phyloP scores from a whole-genome alignment of 352 stramenopile species.

The Phytophthora cactorum region DNA sequence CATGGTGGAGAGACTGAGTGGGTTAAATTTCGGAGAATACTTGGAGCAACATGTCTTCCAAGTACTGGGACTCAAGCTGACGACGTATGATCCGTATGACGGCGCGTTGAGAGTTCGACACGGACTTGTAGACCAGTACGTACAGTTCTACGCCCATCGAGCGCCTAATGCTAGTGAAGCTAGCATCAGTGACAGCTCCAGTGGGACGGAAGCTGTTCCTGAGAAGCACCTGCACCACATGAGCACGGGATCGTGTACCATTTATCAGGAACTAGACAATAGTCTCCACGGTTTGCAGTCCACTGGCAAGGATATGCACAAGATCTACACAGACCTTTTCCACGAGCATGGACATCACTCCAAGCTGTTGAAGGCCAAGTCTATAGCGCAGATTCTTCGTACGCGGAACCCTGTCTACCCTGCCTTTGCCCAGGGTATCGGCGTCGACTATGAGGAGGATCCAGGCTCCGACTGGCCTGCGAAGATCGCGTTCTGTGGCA shows the following conservation, averaged over 20 bases:
- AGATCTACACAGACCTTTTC: slow-evolving; percentile 69
- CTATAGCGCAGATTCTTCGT: slow-evolving; percentile 52
- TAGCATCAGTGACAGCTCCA: slow-evolving; percentile 14
- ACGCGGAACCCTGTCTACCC: slow-evolving; percentile 45
- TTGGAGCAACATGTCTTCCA: slow-evolving; percentile 48
- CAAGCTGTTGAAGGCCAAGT: slow-evolving; percentile 48
- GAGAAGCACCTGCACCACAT: slow-evolving; percentile 38
- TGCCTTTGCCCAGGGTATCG: slow-evolving; percentile 52
- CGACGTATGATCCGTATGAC: slow-evolving; percentile 57
- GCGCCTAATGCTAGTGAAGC: slow-evolving; percentile 10
- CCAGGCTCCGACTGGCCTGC: slow-evolving; percentile 37
- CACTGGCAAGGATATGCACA: slow-evolving; percentile 65
- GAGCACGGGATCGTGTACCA: slow-evolving; percentile 56
- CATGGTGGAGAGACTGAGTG: slow-evolving; percentile 70
- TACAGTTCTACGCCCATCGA: slow-evolving; percentile 51
- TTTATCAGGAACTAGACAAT: slow-evolving; percentile 45
- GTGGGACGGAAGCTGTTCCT: slow-evolving; percentile 8
- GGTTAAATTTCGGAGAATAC: slow-evolving; percentile 43
- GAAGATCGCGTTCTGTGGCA: slow-evolving; percentile 56
- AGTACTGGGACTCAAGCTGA: slow-evolving; percentile 42
- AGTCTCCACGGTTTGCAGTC: slow-evolving; percentile 53
- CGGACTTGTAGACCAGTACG: slow-evolving; percentile 58
- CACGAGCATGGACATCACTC: slow-evolving; percentile 43
- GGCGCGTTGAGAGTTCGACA: slow-evolving; percentile 34
- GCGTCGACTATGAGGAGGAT: slow-evolving; percentile 42